Base-by-base conservation (phyloP, 2,329 filamentous ascomycete species). In the Xylariaceae sp. region DNA sequence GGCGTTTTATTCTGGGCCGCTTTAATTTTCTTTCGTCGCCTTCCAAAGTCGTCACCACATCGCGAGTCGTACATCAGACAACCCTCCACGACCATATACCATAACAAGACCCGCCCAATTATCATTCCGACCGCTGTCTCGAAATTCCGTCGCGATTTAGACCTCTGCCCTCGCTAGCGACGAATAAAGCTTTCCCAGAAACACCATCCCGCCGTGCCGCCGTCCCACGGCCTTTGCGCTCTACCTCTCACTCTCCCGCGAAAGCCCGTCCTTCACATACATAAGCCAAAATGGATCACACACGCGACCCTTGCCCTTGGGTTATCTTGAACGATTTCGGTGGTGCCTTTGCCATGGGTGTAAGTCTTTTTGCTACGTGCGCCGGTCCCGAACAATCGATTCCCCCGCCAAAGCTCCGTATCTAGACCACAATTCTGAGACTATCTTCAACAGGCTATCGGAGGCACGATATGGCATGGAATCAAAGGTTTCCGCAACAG, bases 261-360 rank as follows among this genome's bases (percentile, higher is more conserved):
- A 51, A 17, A 18, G 48, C 44, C 60, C 54, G 52, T 30, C 23
- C 18, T 50, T 55, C 53, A 55, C 52, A 50, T 23, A 57, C 7
- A 13, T 53, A 50, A 18, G 41, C 51, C 60, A 60, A 61, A 58
- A 94, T 96, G 89, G 93, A 99, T 86, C 94, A 97, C 82, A 89
- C 90, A 65, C 85, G 94, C 79, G 94, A 97, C 77, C 94, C 94
- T 64, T 97, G 94, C 78, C 94, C 94, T 58, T 97, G 88, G 88
- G 92, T 97, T 72, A 89, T 94, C 66, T 83, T 97, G 67, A 96
- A 92, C 78, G 94, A 99, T 79, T 97, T 97, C 74, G 94, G 94
- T 64, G 94, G 94, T 78, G 94, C 93, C 59, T 97, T 97, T 72
- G 88, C 85, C 73, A 97, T 97, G 93, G 93, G 93, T 69, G 91